These are phyloP conservation scores for Eucalyptus sp. DNA, from an alignment of 345 rosid species.

Conservation along the genomic window DNA sequence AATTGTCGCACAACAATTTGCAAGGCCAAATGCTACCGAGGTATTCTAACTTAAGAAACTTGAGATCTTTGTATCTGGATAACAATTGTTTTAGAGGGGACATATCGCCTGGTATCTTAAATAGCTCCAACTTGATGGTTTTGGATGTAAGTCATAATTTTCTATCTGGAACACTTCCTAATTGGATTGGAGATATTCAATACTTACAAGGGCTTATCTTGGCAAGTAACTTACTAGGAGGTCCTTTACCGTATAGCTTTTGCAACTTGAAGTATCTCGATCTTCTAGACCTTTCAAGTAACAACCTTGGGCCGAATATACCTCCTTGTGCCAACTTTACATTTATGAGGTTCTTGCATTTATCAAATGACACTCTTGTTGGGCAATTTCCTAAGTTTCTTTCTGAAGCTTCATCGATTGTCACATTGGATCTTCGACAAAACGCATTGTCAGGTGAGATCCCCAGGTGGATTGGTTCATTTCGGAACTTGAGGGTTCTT, in stretches of 20 bases:
- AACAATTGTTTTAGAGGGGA: background rate
- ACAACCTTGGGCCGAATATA: too few relatives aligned
- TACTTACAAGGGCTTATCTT: rapidly evolving
- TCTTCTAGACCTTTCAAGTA: too few relatives aligned
- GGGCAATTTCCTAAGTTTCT: background rate
- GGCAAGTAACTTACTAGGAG: too few relatives aligned
- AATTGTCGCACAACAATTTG: background rate
- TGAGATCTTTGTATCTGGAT: rapidly evolving
- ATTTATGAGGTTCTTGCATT: background rate
- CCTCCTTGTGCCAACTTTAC: background rate
- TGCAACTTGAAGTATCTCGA: rapidly evolving
- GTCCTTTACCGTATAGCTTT: too few relatives aligned
- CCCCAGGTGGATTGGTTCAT: too few relatives aligned
- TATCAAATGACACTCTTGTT: background rate
- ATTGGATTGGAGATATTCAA: background rate
- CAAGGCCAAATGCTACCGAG: background rate
- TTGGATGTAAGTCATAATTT: background rate
- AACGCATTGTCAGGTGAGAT: too few relatives aligned
- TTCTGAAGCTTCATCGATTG: background rate
- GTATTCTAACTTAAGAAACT: background rate
- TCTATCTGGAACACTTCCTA: background rate
- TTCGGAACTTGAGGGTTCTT: too few relatives aligned
- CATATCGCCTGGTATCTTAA: background rate
- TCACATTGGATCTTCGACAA: background rate
- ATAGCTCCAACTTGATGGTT: rapidly evolving